Evolutionary conservation across 2,329 filamentous ascomycete species (phyloP), one percentile per base, ranked within the genome.

Genomic region (Knoxdaviesia capensis): DNA sequence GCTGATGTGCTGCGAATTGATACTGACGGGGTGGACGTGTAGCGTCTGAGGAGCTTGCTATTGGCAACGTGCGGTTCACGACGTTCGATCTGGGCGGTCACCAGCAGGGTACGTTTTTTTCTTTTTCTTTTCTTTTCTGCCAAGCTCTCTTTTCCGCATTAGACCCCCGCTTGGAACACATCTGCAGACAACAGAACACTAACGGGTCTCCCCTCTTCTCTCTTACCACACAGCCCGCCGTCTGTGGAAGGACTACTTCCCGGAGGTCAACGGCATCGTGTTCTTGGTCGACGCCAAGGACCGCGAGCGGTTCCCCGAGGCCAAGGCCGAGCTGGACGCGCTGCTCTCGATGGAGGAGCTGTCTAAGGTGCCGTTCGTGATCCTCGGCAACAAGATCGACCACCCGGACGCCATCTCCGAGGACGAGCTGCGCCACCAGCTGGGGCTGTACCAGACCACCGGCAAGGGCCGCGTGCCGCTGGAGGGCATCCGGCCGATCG

Each of bases 311-410:
- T 83, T 98, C 60, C 60, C 71, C 54, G 90, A 98, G 68, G 82
- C 86, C 56, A 96, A 96, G 69, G 88, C 82, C 53, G 90, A 98
- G 68, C 81, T 98, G 48, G 90, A 98, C 57, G 86, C 83, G 42
- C 80, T 96, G 41, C 73, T 98, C 51, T 77, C 83, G 48, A 94
- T 98, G 88, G 90, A 98, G 65, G 88, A 96, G 59, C 75, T 98
- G 35, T 68, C 76, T 59, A 94, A 93, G 70, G 90, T 94, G 6
- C 90, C 90, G 43, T 96, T 96, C 61, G 75, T 96, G 47, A 77
- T 98, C 52, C 75, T 98, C 48, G 90, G 90, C 53, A 98, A 98
- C 77, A 98, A 98, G 77, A 98, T 98, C 61, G 90, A 98, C 62
- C 87, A 96, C 67, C 87, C 87, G 42, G 82, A 92, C 52, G 90